Evolutionary conservation across 106 monocot species (phyloP).

Genomic region (Ottelia alismoides): DNA sequence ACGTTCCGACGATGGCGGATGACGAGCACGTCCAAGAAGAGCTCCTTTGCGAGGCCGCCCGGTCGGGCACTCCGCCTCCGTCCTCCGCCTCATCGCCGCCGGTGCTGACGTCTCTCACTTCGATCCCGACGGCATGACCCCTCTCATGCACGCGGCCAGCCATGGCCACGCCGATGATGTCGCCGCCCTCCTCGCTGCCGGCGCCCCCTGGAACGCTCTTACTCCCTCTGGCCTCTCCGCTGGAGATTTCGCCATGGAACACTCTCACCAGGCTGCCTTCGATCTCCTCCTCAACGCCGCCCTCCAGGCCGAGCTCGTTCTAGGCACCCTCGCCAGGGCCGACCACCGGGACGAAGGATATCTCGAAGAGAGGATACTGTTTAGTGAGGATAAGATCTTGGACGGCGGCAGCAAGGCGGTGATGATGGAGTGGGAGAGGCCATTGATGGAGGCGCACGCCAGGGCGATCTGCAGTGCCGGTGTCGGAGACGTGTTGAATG

Average conservation of each 20-base stretch:
- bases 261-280: constrained; percentile 35
- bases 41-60: too few species aligned
- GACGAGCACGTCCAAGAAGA: too few species aligned
- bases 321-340: constrained; percentile 37
- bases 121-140: constrained; percentile 46
- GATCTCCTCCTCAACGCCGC: too few species aligned
- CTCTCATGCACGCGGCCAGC: too few species aligned
- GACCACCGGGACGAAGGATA: constrained; percentile 16
- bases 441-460: constrained; percentile 89
- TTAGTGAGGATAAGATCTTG: constrained; percentile 56
- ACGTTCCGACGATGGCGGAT: too few species aligned
- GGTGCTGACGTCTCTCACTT: constrained; percentile 65
- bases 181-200: constrained; percentile 41
- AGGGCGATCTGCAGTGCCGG: constrained; percentile 45
- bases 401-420: constrained; percentile 81
- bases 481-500: constrained; percentile 32
- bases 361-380: constrained; percentile 43
- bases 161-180: constrained; percentile 53
- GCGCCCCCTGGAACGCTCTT: constrained; percentile 89
- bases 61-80: constrained; percentile 16
- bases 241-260: constrained; percentile 62
- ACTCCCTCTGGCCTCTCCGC: constrained; percentile 55
- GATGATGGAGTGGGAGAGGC: constrained; percentile 91
- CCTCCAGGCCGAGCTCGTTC: constrained; percentile 65
- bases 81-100: constrained; percentile 24